Base-by-base conservation (phyloP, 176 grass and related monocot species). In the Rhynchospora breviuscula region DNA sequence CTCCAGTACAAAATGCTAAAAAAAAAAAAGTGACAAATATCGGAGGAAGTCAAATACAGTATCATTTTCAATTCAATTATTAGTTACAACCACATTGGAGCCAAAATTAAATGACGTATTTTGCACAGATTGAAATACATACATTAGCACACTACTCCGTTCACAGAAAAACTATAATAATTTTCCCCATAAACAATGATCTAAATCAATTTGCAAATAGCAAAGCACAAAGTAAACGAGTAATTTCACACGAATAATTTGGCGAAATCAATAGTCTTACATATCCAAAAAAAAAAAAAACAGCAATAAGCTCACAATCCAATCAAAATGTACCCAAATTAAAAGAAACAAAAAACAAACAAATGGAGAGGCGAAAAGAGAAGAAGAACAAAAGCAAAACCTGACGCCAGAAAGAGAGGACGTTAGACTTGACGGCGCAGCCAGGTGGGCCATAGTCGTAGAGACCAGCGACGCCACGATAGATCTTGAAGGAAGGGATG, bases 401-500 rank as follows among this genome's bases (percentile, higher is more conserved):
- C 94, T 97, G 91, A 11, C 94, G 90, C 94, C 94, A 97, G 88
- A 81, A 97, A 69, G 88, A 80, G 63, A 97, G 92, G 43, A 97
- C 87, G 82, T 97, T 97, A 63, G 94, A 84, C 83, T 97, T 97
- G 47, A 97, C 88, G 53, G 90, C 83, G 71, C 94, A 97, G 0
- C 94, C 94, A 26, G 92, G 94, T 0, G 91, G 94, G 0, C 90
- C 94, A 73, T 97, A 97, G 86, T 97, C 92, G n/a, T 94, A 97
- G 19, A 97, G 86, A 10, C 94, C 94, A 22, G 94, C 94, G 60
- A 97, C 94, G 26, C 94, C 94, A 59, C 94, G 88, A 79, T 97
- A 97, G 80, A 97, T 97, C 90, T 97, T 97, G 88, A 94, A 97
- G 59, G 94, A 94, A 9, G 92, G 92, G 49, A 94, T 86, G 86